Evolutionary conservation across 169 alveolate genomes (phyloP).

Genomic region (Perkinsus olseni): DNA sequence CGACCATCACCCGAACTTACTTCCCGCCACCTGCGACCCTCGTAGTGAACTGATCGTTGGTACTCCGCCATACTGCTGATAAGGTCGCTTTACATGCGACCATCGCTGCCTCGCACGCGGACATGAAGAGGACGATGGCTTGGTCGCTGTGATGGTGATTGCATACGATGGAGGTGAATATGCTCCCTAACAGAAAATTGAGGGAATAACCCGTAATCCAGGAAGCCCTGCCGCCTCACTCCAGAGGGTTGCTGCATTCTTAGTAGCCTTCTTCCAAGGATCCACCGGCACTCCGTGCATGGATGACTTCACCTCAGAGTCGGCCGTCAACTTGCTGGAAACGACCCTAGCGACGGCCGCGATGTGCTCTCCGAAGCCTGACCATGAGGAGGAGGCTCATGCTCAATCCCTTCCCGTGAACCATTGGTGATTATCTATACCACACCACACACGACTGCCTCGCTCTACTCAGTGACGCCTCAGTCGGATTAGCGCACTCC

Average conservation of each 20-base stretch:
- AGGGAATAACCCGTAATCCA: not conserved
- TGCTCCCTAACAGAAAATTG: not conserved
- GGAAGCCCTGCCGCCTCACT: not conserved
- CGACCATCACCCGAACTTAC: not conserved
- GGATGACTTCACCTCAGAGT: not conserved
- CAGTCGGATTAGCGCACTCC: too few relatives aligned
- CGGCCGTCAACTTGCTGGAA: not conserved
- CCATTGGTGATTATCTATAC: too few relatives aligned
- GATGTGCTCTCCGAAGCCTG: not conserved
- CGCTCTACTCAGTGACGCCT: too few relatives aligned
- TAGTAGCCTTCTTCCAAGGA: not conserved
- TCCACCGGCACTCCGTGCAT: not conserved
- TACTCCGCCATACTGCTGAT: not conserved
- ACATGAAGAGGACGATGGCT: not conserved
- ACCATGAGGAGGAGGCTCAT: not conserved
- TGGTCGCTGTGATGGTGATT: not conserved
- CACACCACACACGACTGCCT: too few relatives aligned
- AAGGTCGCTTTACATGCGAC: not conserved
- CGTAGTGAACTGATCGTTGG: not conserved
- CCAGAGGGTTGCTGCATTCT: not conserved
- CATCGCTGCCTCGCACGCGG: not conserved
- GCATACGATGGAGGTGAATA: not conserved
- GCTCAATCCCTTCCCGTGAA: not conserved
- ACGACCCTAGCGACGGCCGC: not conserved
- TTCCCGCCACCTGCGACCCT: not conserved